phyloP scores from a whole-genome alignment of 2,329 filamentous ascomycete genomes.

The Curvularia verruculosa region DNA sequence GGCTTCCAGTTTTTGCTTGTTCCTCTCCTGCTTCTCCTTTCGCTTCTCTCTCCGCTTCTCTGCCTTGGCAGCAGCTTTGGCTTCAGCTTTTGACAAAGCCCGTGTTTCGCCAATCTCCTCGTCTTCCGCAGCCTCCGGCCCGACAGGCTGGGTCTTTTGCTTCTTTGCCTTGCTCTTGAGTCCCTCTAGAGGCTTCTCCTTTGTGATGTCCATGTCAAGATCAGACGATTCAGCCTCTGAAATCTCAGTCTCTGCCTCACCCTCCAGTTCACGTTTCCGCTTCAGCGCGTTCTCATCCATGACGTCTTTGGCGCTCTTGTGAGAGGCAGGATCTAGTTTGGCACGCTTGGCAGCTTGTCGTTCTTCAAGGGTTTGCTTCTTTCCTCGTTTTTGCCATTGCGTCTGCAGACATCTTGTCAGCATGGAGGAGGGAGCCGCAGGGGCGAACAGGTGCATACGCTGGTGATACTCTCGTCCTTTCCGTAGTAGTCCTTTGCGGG shows the following conservation, averaged over 20 bases:
- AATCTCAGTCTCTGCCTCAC: slow-evolving; percentile 54
- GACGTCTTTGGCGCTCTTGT: slow-evolving; percentile 90
- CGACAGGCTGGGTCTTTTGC: slow-evolving; percentile 48
- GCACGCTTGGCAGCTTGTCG: slow-evolving; percentile 69
- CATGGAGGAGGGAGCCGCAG: slow-evolving; percentile 11
- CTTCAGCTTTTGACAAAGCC: slow-evolving; percentile 46
- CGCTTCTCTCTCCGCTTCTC: slow-evolving; percentile 55
- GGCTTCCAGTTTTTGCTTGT: slow-evolving; percentile 46
- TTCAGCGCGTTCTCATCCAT: slow-evolving; percentile 85
- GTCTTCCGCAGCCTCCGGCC: slow-evolving; percentile 34
- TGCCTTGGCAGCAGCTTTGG: slow-evolving; percentile 51
- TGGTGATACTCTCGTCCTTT: slow-evolving; percentile 69
- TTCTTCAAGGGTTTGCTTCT: slow-evolving; percentile 92
- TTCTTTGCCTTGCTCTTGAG: slow-evolving; percentile 51
- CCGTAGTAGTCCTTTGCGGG: slow-evolving; percentile 91
- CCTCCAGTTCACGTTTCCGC: slow-evolving; percentile 71
- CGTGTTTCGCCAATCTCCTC: slow-evolving; percentile 50
- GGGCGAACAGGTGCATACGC: slow-evolving; percentile 62
- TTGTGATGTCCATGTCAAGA: slow-evolving; percentile 43
- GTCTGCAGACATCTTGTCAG: slow-evolving; percentile 61
- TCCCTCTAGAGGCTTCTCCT: slow-evolving; percentile 48
- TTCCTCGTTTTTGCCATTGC: slow-evolving; percentile 87
- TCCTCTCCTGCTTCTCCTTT: slow-evolving; percentile 53
- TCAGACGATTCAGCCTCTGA: slow-evolving; percentile 40
- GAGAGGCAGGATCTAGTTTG: slow-evolving; percentile 89